phyloP scores from a whole-genome alignment of 306 rosid genomes.

The Trichosanthes cucumerina region DNA sequence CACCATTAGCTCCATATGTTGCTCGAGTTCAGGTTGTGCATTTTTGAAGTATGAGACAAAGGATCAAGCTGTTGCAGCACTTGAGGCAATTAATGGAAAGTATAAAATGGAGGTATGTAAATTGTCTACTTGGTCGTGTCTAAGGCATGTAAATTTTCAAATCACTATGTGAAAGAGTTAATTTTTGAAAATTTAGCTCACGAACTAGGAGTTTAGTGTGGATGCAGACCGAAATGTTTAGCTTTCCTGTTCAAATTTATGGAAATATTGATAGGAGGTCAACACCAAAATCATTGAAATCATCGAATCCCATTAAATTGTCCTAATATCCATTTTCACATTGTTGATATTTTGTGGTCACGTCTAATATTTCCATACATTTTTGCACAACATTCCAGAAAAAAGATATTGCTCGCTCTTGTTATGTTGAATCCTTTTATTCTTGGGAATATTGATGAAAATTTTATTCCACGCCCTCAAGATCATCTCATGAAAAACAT shows the following conservation, averaged over 20 bases:
- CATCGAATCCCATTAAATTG: background rate
- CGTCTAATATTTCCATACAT: background rate
- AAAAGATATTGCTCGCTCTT: background rate
- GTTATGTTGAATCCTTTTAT: background rate
- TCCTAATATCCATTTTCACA: background rate
- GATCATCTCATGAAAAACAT: background rate
- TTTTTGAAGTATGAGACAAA: slow-evolving; percentile 91
- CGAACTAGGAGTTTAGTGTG: background rate
- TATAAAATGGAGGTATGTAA: slow-evolving; percentile 85
- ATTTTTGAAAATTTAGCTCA: background rate
- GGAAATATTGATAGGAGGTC: background rate
- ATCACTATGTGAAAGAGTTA: background rate
- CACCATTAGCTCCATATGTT: slow-evolving; percentile 6
- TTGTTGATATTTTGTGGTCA: background rate
- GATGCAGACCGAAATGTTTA: background rate
- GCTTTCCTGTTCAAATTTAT: background rate
- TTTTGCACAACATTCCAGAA: background rate
- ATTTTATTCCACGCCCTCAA: background rate
- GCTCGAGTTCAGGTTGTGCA: slow-evolving; percentile 63
- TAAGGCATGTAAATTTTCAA: too few relatives aligned
- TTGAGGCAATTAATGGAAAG: slow-evolving; percentile 78
- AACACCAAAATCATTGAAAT: background rate
- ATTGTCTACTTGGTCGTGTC: slow-evolving; percentile 6
- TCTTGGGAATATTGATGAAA: background rate
- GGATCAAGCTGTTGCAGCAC: slow-evolving; percentile 85